Conservation (phyloP, 306 rosid species). For the Medicago truncatula region MtrunA17r5.0-ANR NC_053043.1:758001-758500, state of each 20-base stretch:
- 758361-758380: conserved; percentile 84
- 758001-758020: background rate
- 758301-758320: conserved; percentile 57
- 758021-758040: conserved; percentile 43
- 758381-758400: conserved; percentile 87
- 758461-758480: conserved; percentile 44
- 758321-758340: conserved; percentile 62
- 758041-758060: conserved; percentile 79
- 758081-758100: conserved; percentile 84
- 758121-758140: background rate
- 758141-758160: background rate
- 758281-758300: conserved; percentile 70
- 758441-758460: conserved; percentile 57
- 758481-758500: conserved; percentile 46
- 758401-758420: conserved; percentile 82
- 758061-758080: conserved; percentile 81
- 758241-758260: conserved; percentile 60
- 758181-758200: conserved; percentile 65
- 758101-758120: conserved; percentile 79
- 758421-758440: conserved; percentile 80
- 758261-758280: conserved; percentile 31
- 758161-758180: background rate
- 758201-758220: conserved; percentile 67
- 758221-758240: conserved; percentile 82
- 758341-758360: conserved; percentile 78